Conservation (phyloP, 345 rosid species). For the Moringa oleifera region DNA sequence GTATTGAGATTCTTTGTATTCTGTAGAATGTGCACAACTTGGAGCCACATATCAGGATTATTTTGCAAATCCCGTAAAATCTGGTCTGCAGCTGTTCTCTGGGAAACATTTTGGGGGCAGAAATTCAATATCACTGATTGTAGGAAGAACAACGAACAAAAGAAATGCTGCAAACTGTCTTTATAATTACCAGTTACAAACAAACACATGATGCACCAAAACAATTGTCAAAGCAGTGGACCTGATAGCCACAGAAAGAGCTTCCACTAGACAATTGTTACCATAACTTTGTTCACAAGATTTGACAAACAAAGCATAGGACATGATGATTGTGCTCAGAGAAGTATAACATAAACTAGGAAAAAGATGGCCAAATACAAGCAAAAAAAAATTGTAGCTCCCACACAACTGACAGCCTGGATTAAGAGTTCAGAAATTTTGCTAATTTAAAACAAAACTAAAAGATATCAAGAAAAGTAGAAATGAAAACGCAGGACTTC, state of each 20-base stretch:
- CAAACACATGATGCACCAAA: neutral
- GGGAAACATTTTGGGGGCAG: slow-evolving; percentile 15
- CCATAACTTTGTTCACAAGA: neutral
- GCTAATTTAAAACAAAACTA: no score
- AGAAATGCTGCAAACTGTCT: slow-evolving; percentile 12
- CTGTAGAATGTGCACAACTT: slow-evolving; percentile 89
- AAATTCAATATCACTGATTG: slow-evolving; percentile 7
- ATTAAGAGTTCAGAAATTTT: no score
- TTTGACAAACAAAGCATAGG: neutral
- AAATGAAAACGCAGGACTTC: no score
- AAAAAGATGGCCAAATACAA: neutral
- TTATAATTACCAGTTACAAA: neutral
- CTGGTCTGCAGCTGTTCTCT: slow-evolving; percentile 97
- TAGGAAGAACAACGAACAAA: slow-evolving; percentile 3
- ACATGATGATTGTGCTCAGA: no score
- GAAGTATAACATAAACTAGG: neutral
- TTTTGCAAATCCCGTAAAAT: slow-evolving; percentile 93
- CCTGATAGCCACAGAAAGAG: neutral
- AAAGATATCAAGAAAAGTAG: no score
- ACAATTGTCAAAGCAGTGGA: neutral
- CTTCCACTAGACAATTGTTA: neutral
- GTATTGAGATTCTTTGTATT: slow-evolving; percentile 79
- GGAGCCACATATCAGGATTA: slow-evolving; percentile 98
- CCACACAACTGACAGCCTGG: no score
- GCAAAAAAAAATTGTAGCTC: no score